Conservation (phyloP, 495 filamentous ascomycete species). For the Chaetomium fimeti region DNA sequence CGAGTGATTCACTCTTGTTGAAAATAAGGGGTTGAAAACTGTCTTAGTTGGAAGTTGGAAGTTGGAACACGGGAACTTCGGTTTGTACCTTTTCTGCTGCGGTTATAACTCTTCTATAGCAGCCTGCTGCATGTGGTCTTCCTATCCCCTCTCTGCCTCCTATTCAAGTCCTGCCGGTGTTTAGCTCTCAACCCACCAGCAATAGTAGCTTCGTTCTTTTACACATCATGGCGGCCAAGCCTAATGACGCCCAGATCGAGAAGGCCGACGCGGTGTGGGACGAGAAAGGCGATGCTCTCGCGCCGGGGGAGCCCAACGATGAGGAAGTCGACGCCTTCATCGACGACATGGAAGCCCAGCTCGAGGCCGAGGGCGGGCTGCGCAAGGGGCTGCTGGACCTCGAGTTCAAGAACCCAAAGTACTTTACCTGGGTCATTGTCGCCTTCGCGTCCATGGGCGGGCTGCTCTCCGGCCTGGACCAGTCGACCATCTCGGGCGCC, state of each 20-base stretch:
- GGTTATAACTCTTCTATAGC: background rate
- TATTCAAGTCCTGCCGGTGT: background rate
- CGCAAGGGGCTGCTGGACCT: constrained; percentile 7
- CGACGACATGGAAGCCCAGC: constrained; percentile 8
- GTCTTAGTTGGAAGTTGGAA: too few species aligned
- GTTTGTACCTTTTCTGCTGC: background rate
- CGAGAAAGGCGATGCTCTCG: background rate
- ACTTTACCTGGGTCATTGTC: constrained; percentile 15
- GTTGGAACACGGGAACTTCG: background rate
- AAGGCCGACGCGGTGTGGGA: background rate
- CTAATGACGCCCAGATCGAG: background rate
- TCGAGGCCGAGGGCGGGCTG: background rate
- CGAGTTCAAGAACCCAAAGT: constrained; percentile 5
- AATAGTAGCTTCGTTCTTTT: background rate
- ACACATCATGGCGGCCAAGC: background rate
- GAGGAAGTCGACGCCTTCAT: constrained; percentile 7
- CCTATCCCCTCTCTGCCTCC: background rate
- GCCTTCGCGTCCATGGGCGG: constrained; percentile 15
- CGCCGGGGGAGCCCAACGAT: background rate
- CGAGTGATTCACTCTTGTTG: background rate
- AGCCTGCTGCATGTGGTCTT: background rate
- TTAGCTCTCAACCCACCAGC: background rate
- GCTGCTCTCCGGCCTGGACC: constrained; percentile 9
- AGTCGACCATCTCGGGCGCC: constrained; percentile 15
- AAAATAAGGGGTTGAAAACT: background rate